Percentiles rank a stretch among this genome's conserved stretches.
Conservation (phyloP, 164 flowering plant species). For the Chloranthus sessilifolius region DNA sequence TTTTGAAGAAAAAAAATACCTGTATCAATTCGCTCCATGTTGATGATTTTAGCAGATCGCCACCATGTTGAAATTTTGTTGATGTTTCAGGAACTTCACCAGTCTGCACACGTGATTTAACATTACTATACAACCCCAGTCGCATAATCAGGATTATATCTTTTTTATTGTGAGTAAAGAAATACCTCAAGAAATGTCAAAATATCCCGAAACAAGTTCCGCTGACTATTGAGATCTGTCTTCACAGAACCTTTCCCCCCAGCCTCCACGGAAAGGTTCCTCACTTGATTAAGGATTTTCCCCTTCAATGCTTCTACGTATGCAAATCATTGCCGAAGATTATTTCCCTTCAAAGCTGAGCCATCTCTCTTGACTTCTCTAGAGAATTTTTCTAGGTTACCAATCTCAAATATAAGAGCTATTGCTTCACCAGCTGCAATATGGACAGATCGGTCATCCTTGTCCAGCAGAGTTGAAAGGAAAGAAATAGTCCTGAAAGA, state of each 20-base stretch:
- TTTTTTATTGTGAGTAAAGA: no score
- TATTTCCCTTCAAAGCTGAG: slow-evolving; percentile 29
- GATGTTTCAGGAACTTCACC: no score
- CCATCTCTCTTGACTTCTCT: slow-evolving; percentile 32
- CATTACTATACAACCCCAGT: no score
- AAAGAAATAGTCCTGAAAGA: slow-evolving; percentile 62
- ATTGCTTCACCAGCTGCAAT: slow-evolving; percentile 94
- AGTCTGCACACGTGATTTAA: no score
- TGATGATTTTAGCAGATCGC: no score
- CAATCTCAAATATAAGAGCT: slow-evolving; percentile 75
- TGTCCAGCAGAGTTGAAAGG: slow-evolving; percentile 60
- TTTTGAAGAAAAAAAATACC: no score
- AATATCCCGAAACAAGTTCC: slow-evolving; percentile 65
- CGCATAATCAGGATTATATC: no score
- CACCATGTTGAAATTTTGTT: no score
- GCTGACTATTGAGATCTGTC: slow-evolving; percentile 77
- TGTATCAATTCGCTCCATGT: no score
- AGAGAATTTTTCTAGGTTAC: slow-evolving; percentile 46
- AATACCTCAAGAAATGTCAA: slow-evolving; percentile 79
- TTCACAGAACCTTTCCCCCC: slow-evolving; percentile 83
- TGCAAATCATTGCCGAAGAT: slow-evolving; percentile 18
- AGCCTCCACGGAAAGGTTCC: slow-evolving; percentile 70
- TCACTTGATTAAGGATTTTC: slow-evolving; percentile 68
- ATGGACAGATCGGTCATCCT: slow-evolving; percentile 73
- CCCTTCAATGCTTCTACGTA: slow-evolving; percentile 53